These are phyloP conservation scores for Microbotryum lychnidis-dioicae DNA, from an alignment of 1,284 basidiomycete species.

Conservation along the genomic window DNA sequence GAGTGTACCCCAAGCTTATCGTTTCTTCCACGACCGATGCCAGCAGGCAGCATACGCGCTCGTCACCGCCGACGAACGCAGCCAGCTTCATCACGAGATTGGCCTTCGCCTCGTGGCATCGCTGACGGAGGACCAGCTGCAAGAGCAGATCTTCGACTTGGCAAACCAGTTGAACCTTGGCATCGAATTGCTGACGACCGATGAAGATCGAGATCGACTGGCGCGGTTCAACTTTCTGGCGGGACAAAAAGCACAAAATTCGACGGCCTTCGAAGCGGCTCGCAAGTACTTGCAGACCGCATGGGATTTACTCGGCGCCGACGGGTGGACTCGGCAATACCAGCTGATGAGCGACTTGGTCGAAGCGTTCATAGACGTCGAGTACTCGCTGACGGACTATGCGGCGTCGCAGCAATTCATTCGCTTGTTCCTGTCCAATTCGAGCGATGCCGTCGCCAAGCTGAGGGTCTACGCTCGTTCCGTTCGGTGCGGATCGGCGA, in stretches of 20 bases:
- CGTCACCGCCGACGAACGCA: conserved; percentile 6
- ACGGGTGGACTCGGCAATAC: conserved; percentile 14
- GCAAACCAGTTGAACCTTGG: conserved; percentile 28
- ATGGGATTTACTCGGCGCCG: conserved; percentile 21
- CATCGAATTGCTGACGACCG: conserved; percentile 11
- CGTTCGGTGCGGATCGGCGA: conserved; percentile 21
- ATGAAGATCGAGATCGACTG: conserved; percentile 15
- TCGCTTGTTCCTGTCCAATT: conserved; percentile 17
- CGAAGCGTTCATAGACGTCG: conserved; percentile 22
- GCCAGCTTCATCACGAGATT: conserved; percentile 17
- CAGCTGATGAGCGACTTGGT: conserved; percentile 20
- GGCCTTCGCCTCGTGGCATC: conserved; percentile 16
- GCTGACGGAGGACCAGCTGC: not conserved
- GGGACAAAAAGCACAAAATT: conserved; percentile 11
- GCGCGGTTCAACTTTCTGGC: conserved; percentile 24
- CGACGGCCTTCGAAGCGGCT: conserved; percentile 28
- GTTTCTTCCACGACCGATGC: conserved; percentile 30
- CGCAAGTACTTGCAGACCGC: conserved; percentile 18
- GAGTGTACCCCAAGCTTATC: conserved; percentile 2
- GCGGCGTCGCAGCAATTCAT: conserved; percentile 23
- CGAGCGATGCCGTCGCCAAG: conserved; percentile 61
- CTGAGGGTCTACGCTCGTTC: conserved; percentile 55
- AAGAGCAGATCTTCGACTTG: conserved; percentile 26
- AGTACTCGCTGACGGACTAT: conserved; percentile 30
- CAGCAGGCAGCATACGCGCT: conserved; percentile 31